Percentiles rank a stretch among this genome's conserved stretches.
These are phyloP conservation scores for Plasmodium coatneyi DNA, from an alignment of 169 alveolate species.

Conservation along the genomic window DNA sequence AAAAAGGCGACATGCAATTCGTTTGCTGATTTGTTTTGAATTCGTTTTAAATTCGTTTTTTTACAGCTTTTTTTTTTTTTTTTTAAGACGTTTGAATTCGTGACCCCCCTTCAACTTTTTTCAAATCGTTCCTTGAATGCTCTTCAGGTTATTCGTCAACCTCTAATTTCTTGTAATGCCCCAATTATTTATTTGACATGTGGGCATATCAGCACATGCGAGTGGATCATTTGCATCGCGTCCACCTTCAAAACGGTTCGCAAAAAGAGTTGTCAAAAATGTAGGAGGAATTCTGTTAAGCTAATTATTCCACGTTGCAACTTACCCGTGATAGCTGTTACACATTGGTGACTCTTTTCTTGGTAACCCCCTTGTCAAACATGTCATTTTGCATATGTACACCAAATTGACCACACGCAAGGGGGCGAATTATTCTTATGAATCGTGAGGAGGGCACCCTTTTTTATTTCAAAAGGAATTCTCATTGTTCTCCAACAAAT, in stretches of 20 bases:
- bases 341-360: not conserved
- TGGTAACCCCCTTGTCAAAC: not conserved
- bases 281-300: not conserved
- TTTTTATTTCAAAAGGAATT: constrained; percentile 20
- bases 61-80: not conserved
- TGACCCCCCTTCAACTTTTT: not conserved
- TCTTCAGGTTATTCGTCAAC: not conserved
- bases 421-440: not conserved
- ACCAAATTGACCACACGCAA: not conserved
- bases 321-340: not conserved
- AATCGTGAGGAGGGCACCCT: not conserved
- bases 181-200: not conserved
- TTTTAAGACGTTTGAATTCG: not conserved
- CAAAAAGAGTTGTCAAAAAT: not conserved
- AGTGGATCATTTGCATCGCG: not conserved
- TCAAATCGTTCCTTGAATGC: not conserved
- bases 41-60: not conserved
- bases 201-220: not conserved
- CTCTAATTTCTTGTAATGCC: not conserved
- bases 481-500: constrained; percentile 54
- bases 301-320: not conserved
- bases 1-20: not conserved
- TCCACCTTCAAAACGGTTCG: not conserved
- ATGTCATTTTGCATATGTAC: not conserved
- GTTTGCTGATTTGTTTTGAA: not conserved